These are phyloP conservation scores for Pseudozyma thailandica DNA, from an alignment of 1,284 basidiomycete species.

Conservation along the genomic window DNA sequence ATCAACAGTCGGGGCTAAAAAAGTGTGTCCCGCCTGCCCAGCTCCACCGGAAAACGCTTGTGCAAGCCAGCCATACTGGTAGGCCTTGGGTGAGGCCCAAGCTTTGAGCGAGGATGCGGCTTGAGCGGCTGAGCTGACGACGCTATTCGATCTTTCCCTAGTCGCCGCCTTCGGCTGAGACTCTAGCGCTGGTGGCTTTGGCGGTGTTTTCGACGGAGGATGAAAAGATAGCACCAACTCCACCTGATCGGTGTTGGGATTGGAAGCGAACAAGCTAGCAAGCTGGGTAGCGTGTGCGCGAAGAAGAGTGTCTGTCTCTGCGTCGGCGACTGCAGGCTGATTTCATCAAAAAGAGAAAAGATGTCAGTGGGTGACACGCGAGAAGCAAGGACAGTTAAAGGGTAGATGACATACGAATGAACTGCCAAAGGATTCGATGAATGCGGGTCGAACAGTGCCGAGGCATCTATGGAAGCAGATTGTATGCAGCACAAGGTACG, in stretches of 20 bases:
- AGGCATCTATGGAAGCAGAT: constrained; percentile 43
- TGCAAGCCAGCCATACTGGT: constrained; percentile 40
- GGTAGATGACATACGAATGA: constrained; percentile 18
- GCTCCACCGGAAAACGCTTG: constrained; percentile 37
- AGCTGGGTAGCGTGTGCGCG: constrained; percentile 4
- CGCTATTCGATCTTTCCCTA: neutral
- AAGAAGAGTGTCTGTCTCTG: constrained; percentile 15
- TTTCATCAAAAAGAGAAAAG: neutral
- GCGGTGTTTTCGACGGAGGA: constrained; percentile 2
- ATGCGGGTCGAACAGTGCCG: constrained; percentile 30
- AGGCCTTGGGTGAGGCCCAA: constrained; percentile 28
- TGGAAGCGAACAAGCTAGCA: neutral
- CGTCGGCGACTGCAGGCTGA: constrained; percentile 29
- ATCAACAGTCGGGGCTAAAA: neutral
- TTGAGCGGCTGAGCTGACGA: neutral
- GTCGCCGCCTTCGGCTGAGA: too few relatives aligned
- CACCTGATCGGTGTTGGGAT: neutral
- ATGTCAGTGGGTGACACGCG: neutral
- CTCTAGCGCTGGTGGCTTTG: too few relatives aligned
- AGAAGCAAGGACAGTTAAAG: neutral
- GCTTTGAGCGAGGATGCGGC: constrained; percentile 22
- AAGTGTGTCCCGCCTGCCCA: constrained; percentile 17
- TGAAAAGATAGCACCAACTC: constrained; percentile 9
- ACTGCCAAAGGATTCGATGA: constrained; percentile 14
- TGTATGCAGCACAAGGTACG: constrained; percentile 22